phyloP scores from a whole-genome alignment of 768 basidiomycete genomes.

The Boletus sensibilis region DNA sequence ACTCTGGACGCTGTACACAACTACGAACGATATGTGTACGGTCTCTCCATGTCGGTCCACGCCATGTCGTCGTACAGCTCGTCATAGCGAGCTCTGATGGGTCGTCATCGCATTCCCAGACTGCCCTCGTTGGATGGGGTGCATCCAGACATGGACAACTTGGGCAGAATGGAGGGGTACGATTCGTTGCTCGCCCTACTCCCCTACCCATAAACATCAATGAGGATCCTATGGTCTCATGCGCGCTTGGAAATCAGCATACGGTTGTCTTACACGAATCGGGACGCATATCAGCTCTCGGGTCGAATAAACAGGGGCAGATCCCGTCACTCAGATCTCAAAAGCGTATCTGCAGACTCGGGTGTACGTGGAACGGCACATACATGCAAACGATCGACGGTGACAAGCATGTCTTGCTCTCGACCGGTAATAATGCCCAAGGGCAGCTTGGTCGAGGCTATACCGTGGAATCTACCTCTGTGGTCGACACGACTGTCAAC shows the following conservation, averaged over 20 bases:
- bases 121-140: slow-evolving; percentile 76
- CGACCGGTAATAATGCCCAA: slow-evolving; percentile 53
- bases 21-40: slow-evolving; percentile 36
- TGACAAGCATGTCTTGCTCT: slow-evolving; percentile 35
- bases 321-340: slow-evolving; percentile 39
- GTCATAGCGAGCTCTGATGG: slow-evolving; percentile 24
- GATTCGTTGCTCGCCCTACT: slow-evolving; percentile 21
- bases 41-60: slow-evolving; percentile 62
- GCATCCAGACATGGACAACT: slow-evolving; percentile 83
- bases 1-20: slow-evolving; percentile 23
- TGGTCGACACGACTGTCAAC: slow-evolving; percentile 6
- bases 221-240: slow-evolving; percentile 34
- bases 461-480: neutral
- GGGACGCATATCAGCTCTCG: slow-evolving; percentile 51
- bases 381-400: slow-evolving; percentile 41
- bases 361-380: slow-evolving; percentile 82
- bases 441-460: slow-evolving; percentile 62
- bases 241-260: slow-evolving; percentile 54
- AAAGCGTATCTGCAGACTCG: slow-evolving; percentile 35
- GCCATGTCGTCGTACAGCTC: slow-evolving; percentile 63
- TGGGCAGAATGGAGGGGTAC: slow-evolving; percentile 36
- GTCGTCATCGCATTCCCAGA: slow-evolving; percentile 10
- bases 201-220: slow-evolving; percentile 35
- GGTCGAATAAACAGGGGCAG: slow-evolving; percentile 73
- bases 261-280: slow-evolving; percentile 44